These are phyloP conservation scores for Coemansia sp. DNA, from an alignment of 192 early-diverging fungal species.

Conservation along the genomic window DNA sequence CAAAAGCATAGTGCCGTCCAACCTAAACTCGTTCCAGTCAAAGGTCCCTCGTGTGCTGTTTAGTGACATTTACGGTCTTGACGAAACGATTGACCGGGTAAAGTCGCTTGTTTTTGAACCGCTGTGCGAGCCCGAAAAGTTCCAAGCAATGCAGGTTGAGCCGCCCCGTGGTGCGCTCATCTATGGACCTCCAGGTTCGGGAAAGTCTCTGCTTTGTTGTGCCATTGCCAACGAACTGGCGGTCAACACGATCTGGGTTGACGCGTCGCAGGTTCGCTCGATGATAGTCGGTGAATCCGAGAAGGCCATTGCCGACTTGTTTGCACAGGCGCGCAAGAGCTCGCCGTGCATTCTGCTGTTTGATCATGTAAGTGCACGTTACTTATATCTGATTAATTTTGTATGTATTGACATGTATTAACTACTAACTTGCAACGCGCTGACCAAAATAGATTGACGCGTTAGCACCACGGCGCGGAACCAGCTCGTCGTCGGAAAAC, in stretches of 20 bases:
- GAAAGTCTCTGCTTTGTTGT: constrained; percentile 87
- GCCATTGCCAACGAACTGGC: constrained; percentile 76
- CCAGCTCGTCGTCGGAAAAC: constrained; percentile 70
- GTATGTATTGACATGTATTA: too few species aligned
- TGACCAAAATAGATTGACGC: constrained; percentile 66
- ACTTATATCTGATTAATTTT: neutral
- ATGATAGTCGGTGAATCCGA: constrained; percentile 96
- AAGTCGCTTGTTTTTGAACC: constrained; percentile 56
- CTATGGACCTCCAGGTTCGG: constrained; percentile 85
- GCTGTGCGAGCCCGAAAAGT: constrained; percentile 37
- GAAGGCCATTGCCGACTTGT: constrained; percentile 76
- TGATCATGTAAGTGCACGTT: constrained; percentile 63
- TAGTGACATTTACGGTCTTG: constrained; percentile 75
- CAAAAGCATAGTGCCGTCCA: constrained; percentile 18
- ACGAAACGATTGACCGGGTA: constrained; percentile 62
- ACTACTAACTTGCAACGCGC: neutral
- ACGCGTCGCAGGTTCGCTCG: constrained; percentile 82
- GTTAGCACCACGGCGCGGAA: constrained; percentile 73
- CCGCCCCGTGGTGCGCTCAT: constrained; percentile 80
- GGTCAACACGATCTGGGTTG: constrained; percentile 82
- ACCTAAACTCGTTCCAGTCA: constrained; percentile 30
- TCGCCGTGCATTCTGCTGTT: constrained; percentile 90
- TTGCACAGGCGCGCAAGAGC: constrained; percentile 76
- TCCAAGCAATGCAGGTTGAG: constrained; percentile 61
- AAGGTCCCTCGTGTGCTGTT: constrained; percentile 67